A percentile compares a stretch with the other conserved stretches of the same genome.
phyloP scores from a whole-genome alignment of 306 rosid genomes.

The Cicer judaicum region DNA sequence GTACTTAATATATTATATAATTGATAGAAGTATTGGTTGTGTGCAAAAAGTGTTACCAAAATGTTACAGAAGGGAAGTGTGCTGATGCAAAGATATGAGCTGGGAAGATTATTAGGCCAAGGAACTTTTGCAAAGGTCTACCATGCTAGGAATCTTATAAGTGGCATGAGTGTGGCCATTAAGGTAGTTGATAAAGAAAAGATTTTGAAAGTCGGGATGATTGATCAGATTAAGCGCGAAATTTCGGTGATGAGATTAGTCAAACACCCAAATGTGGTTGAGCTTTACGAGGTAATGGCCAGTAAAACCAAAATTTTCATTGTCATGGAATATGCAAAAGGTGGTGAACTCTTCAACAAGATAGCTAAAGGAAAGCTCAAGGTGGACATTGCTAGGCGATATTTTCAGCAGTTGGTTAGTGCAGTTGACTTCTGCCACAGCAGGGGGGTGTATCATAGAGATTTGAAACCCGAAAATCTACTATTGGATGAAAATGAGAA shows the following conservation, averaged over 20 bases:
- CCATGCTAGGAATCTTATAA: slow-evolving; percentile 73
- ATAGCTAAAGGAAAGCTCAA: slow-evolving; percentile 86
- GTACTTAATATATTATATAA: slow-evolving; percentile 36
- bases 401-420: slow-evolving; percentile 83
- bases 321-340: slow-evolving; percentile 89
- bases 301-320: slow-evolving; percentile 90
- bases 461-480: slow-evolving; percentile 91
- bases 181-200: slow-evolving; percentile 84
- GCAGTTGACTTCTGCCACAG: slow-evolving; percentile 97
- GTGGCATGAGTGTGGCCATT: slow-evolving; percentile 81
- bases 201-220: slow-evolving; percentile 86
- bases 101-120: slow-evolving; percentile 89
- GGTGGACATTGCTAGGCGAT: slow-evolving; percentile 77
- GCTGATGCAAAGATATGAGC: slow-evolving; percentile 81
- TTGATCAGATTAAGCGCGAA: slow-evolving; percentile 90
- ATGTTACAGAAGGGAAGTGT: slow-evolving; percentile 80
- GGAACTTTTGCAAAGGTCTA: slow-evolving; percentile 99
- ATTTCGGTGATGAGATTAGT: slow-evolving; percentile 85
- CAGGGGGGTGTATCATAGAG: slow-evolving; percentile 88
- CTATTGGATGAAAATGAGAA: slow-evolving; percentile 90
- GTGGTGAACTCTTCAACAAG: slow-evolving; percentile 94
- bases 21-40: slow-evolving; percentile 42
- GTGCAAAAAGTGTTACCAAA: slow-evolving; percentile 31
- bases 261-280: slow-evolving; percentile 83
- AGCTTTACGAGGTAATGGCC: slow-evolving; percentile 98